Evolutionary conservation across 371 early-diverging fungal species (phyloP), one percentile per base, ranked within the genome.

Genomic region (Coemansia sp.): DNA sequence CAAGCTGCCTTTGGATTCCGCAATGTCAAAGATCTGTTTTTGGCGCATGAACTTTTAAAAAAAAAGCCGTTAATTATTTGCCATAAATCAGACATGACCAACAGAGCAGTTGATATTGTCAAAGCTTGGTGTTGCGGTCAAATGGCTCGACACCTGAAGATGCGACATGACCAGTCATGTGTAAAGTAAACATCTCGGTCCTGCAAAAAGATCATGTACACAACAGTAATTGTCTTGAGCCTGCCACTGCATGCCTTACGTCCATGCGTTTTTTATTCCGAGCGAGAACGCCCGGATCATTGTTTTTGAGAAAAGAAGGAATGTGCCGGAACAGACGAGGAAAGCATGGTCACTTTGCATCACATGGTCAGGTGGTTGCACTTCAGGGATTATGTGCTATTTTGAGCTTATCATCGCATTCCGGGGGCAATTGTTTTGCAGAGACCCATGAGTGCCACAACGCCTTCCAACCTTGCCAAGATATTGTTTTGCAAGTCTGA

Each of bases 341-440:
- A 9, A 49, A 19, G n/a, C 49, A 49, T 9, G 19, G 49, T 49
- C 49, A 19, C 9, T 19, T 21, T 19, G 49, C 49, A 49, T 49
- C 49, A 9, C 49, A 19, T 19, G 49, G 49, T 49, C 49, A 49
- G 19, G 49, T 49, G 49, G 49, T 9, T 19, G 49, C 49, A 19
- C 21, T n/a, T 49, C 49, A n/a, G 49, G 49, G n/a, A 49, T 49
- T 49, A 49, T 49, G 49, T 49, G 49, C 49, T 49, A 17, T 49
- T 49, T 17, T 49, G 49, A 19, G 49, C 49, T n/a, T 49, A 49
- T n/a, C 17, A 49, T 19, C 17, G 49, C 19, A n/a, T 19, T 49
- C 49, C 49, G 49, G 49, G 19, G 19, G 19, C 19, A 49, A 49
- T 49, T 49, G 49, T 49, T n/a, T 19, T 9, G 19, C 49, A 49